Base-by-base conservation (phyloP, 495 filamentous ascomycete genomes). In the Tuber umbilicatum region DNA sequence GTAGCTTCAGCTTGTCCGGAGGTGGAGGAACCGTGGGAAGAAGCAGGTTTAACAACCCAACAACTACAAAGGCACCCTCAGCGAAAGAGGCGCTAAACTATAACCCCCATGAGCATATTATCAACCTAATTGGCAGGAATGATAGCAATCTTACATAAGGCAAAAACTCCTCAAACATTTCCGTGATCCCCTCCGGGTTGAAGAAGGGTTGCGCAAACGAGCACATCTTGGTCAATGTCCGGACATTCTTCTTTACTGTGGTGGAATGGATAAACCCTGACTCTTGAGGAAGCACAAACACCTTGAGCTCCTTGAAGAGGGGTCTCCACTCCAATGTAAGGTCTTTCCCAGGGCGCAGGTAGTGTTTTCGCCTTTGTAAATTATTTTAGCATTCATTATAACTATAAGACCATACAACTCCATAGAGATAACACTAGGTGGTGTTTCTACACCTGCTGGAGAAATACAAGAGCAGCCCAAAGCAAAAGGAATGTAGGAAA, bases 261-360 rank as follows among this genome's bases (percentile, higher is more conserved):
- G 88, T 88, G 69, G 88, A 87, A 81, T 89, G 89, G 71, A 88
- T 85, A 80, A 89, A 87, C 74, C 88, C 89, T 40, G 89, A 88
- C 81, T 98, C 94, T 27, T 88, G 88, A 0, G 95, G 96, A 23
- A 99, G 85, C 17, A 97, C 93, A 78, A 97, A 89, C 35, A 88
- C 86, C 84, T 97, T 98, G 68, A 98, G 83, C 81, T 98, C 94
- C 75, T 92, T 91, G 88, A 90, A 98, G 35, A 99, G 86, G 55
- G 93, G 94, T 79, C 88, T 89, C 95, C 95, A 99, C 83, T 97
- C 94, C 70, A 99, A 85, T 17, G 86, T 86, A n/a, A 99, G 85
- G 79, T 99, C 96, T 77, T 93, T 91, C 73, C 91, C 90, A 0
- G 94, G 92, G 79, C 91, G 91, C 47, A 99, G 88, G 81, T 97